These are phyloP conservation scores for Parastagonospora avenae DNA, from an alignment of 2,329 filamentous ascomycete genomes.

Conservation along the genomic window DNA sequence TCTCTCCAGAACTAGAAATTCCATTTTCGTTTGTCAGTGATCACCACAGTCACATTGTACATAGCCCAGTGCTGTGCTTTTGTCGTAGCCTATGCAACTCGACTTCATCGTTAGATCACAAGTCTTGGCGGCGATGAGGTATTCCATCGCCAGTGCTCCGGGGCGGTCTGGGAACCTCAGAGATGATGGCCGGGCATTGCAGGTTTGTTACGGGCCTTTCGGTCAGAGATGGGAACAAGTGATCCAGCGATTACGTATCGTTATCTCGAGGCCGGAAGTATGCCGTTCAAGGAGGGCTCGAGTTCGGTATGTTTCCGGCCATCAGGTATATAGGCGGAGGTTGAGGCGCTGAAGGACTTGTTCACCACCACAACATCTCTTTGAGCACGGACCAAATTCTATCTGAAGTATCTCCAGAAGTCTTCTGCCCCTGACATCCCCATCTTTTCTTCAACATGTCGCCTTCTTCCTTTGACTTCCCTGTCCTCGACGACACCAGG, in stretches of 20 bases:
- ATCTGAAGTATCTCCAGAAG: not conserved
- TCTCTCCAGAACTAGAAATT: no score
- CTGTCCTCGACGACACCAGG: slow-evolving; percentile 66
- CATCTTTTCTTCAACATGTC: slow-evolving; percentile 48
- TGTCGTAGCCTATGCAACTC: no score
- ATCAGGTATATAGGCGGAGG: slow-evolving; percentile 41
- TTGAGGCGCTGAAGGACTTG: slow-evolving; percentile 16
- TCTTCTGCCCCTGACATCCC: slow-evolving; percentile 2
- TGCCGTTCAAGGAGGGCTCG: no score
- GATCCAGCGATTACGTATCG: slow-evolving; percentile 46
- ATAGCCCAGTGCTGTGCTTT: no score
- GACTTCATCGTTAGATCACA: not conserved
- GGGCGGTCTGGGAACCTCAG: not conserved
- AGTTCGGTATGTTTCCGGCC: no score
- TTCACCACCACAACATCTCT: slow-evolving; percentile 10
- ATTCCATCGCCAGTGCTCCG: not conserved
- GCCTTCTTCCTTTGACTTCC: slow-evolving; percentile 53
- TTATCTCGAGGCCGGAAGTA: slow-evolving; percentile 44
- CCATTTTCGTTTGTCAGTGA: no score
- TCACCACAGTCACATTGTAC: no score
- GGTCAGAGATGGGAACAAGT: slow-evolving; percentile 17
- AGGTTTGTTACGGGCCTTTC: slow-evolving; percentile 13
- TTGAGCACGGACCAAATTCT: slow-evolving; percentile 1
- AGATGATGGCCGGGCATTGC: slow-evolving; percentile 8
- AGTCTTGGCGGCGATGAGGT: slow-evolving; percentile 23